phyloP scores from a whole-genome alignment of 169 alveolate species.

The Eimeria sp. region DNA sequence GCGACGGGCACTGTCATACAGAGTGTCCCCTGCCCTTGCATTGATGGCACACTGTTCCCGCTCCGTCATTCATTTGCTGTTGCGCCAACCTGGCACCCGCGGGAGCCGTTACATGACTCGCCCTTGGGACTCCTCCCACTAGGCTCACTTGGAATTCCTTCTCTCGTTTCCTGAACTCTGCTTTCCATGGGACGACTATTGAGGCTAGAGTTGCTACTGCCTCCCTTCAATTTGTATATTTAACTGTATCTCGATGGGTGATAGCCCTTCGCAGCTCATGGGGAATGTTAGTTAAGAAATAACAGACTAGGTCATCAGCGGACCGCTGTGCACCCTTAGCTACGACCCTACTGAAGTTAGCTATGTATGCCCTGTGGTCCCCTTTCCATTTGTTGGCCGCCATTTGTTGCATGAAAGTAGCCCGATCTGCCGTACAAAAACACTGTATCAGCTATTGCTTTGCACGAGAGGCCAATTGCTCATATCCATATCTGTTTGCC shows the following conservation, averaged over 20 bases:
- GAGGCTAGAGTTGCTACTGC: no score
- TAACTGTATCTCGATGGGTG: background rate
- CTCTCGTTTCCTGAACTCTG: no score
- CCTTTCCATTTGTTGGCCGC: background rate
- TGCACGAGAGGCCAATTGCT: background rate
- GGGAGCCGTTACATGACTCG: no score
- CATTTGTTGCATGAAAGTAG: background rate
- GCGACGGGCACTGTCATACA: no score
- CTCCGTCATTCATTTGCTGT: no score
- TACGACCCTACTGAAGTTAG: background rate
- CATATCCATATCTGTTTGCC: background rate
- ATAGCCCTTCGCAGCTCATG: background rate
- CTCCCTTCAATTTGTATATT: no score
- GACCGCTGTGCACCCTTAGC: background rate
- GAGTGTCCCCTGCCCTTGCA: no score
- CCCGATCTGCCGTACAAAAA: background rate
- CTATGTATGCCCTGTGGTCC: background rate
- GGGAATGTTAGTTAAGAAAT: background rate
- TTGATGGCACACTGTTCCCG: no score
- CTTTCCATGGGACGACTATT: no score
- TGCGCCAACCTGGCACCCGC: no score
- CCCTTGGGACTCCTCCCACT: no score
- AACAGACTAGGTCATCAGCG: background rate
- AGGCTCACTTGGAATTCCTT: no score
- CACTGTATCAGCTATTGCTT: background rate